Base-by-base conservation (phyloP, 1,284 basidiomycete species). In the Mixia osmundae region DNA sequence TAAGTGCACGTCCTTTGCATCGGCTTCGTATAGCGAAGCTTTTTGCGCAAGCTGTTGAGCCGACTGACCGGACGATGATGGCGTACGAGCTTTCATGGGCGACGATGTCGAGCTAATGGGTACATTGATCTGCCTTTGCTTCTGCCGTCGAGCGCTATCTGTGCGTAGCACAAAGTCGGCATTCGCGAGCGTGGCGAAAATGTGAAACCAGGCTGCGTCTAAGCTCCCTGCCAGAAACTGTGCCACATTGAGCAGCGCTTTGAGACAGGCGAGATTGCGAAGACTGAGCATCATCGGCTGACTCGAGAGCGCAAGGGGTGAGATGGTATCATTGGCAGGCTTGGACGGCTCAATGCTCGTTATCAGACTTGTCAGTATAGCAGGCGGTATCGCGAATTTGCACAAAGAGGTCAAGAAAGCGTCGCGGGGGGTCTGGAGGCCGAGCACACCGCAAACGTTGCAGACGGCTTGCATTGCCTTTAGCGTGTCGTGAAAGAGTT, bases 121-220 rank as follows among this genome's bases (percentile, higher is more conserved):
- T 25, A 33, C 26, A 10, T 25, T 50, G 28, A 34, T 43, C 25
- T 30, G 26, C n/a, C 35, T 33, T 11, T 27, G 45, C 43, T 21
- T 35, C 33, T 37, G 25, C 14, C 38, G 19, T 7, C 38, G 39
- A 22, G 39, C 34, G 2, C 44, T 42, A 15, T 44, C 45, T 18
- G 43, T 37, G 19, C 50, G 9, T 62, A 91, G 61, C 12, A 91
- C 77, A 50, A 80, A 83, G 47, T 87, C 82, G 5, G 83, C 82
- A 47, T 85, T 89, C 57, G 91, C 83, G 25, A 91, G 57, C 1
- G 75, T 71, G 51, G 91, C 83, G 31, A 97, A 65, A 5, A 95
- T 68, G 30, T 75, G 68, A 52, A 80, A 83, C 89, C 89, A 97
- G 44, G 76, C 79, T 25, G 70, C 65, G 8, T 73, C 82, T 1